Evolutionary conservation across 75 land plant species (phyloP).

Genomic region (Sequoiadendron giganteum): DNA sequence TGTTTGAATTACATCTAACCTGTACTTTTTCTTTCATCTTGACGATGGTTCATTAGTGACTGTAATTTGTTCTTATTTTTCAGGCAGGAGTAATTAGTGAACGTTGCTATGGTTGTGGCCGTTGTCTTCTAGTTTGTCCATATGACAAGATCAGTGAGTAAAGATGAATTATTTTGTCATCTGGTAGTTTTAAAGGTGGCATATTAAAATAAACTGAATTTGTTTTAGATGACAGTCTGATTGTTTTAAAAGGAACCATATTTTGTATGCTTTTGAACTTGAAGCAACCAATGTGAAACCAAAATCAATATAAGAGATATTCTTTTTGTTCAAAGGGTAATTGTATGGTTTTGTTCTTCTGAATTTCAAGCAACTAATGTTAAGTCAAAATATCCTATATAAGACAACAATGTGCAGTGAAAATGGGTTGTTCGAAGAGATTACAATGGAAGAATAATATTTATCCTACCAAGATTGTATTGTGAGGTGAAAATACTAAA

Average conservation of each 20-base stretch:
- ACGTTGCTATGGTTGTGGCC: constrained; percentile 97
- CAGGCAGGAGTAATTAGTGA: constrained; percentile 88
- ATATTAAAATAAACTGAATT: background rate
- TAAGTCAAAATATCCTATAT: background rate
- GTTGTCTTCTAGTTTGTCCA: constrained; percentile 86
- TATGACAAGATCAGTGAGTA: constrained; percentile 75
- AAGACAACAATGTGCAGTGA: background rate
- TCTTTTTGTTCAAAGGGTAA: background rate
- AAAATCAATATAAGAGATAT: background rate
- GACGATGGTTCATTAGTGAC: background rate
- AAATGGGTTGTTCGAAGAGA: background rate
- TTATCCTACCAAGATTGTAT: background rate
- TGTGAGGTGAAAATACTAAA: background rate
- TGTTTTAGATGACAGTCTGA: background rate
- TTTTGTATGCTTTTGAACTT: background rate
- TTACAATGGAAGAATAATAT: background rate
- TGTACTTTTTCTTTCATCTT: background rate
- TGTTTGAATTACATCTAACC: background rate
- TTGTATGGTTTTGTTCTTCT: background rate
- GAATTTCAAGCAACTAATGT: background rate
- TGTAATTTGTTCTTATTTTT: background rate
- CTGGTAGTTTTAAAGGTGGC: background rate
- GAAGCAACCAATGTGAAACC: background rate
- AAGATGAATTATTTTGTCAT: background rate
- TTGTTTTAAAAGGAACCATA: background rate